A percentile compares a stretch with the other conserved stretches of the same genome.
phyloP scores from a whole-genome alignment of 495 filamentous ascomycete species.

The Friedmanniomyces simplex region DNA sequence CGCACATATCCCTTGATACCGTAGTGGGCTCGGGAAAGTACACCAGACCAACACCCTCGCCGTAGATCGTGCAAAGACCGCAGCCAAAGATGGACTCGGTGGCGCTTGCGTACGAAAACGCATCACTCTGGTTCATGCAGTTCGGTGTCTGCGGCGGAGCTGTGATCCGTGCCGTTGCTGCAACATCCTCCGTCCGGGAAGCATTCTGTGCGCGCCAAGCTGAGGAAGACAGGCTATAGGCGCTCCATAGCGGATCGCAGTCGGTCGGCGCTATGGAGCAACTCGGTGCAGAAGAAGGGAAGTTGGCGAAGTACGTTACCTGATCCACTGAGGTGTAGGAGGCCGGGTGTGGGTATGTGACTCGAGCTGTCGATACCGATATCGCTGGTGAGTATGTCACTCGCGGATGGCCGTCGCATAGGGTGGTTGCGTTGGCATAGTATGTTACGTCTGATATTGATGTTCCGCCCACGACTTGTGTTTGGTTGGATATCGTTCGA shows the following conservation, averaged over 20 bases:
- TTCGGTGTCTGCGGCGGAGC: constrained; percentile 4
- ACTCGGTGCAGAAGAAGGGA: not conserved
- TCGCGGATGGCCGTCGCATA: constrained; percentile 14
- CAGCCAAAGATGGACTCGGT: not conserved
- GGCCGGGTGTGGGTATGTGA: not conserved
- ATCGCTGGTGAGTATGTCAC: not conserved
- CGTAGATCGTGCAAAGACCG: constrained; percentile 5
- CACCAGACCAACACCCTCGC: constrained; percentile 11
- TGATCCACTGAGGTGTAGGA: not conserved
- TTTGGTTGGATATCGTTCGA: not conserved
- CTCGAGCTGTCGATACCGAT: not conserved
- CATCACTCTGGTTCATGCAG: constrained; percentile 4
- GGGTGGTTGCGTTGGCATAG: constrained; percentile 1
- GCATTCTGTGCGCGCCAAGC: constrained; percentile 1
- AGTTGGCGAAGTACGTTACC: not conserved
- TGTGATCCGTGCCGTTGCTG: not conserved
- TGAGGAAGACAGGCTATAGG: not conserved
- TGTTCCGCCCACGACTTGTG: not conserved
- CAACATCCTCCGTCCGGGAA: not conserved
- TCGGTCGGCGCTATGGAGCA: constrained; percentile 4
- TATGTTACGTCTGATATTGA: not conserved
- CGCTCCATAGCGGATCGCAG: constrained; percentile 6
- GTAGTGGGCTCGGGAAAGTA: constrained; percentile 14
- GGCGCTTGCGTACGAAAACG: not conserved
- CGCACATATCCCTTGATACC: constrained; percentile 1